Base-by-base conservation (phyloP, 805 yeast genomes). In the Myxozyma geophila region DNA sequence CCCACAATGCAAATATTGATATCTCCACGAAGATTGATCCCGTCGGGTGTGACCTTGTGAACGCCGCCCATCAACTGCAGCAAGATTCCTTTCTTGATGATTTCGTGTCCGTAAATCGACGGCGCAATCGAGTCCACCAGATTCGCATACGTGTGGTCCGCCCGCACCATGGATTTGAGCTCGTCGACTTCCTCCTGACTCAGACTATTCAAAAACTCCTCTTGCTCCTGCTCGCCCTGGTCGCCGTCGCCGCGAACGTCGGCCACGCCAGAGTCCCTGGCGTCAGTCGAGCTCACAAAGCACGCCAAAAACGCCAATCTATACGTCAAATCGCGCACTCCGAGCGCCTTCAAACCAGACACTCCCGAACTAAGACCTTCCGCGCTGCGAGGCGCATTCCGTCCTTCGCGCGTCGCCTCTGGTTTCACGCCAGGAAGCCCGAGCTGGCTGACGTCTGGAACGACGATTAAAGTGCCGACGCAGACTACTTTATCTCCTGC, bases 381-480 rank as follows among this genome's bases (percentile, higher is more conserved):
- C 23, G 80, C 79, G 57, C 80, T 79, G 5, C 87, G 80, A 5
- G 81, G 83, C 63, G 80, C 78, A 23, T 86, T 85, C 33, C 85
- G 76, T 54, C 80, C 77, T 67, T 90, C 96, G 72, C 90, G 82
- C 44, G 89, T 79, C 4, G 96, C 84, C 67, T 87, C 84, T 4
- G 99, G 95, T 73, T 92, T 93, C 19, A 93, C 86, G 67, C 99
- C 99, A 0, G 99, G 99, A 43, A 95, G 79, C 5, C 98, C 97
- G 59, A 93, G 80, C 77, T 95, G 99, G 1, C 96, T 81, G 7
- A 95, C 89, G 76, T 93, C 98, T 0, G 99, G 99, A 21, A 93
- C 85, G 8, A 92, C 98, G 63, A 95, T 91, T 74, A 92, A 95
- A 0, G 96, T 88, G 52, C 99, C 99, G 0, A 96, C 90, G 75